Percentiles rank a stretch among this genome's conserved stretches.
phyloP scores from a whole-genome alignment of 139 green algal species.

The Closterium sp. region DNA sequence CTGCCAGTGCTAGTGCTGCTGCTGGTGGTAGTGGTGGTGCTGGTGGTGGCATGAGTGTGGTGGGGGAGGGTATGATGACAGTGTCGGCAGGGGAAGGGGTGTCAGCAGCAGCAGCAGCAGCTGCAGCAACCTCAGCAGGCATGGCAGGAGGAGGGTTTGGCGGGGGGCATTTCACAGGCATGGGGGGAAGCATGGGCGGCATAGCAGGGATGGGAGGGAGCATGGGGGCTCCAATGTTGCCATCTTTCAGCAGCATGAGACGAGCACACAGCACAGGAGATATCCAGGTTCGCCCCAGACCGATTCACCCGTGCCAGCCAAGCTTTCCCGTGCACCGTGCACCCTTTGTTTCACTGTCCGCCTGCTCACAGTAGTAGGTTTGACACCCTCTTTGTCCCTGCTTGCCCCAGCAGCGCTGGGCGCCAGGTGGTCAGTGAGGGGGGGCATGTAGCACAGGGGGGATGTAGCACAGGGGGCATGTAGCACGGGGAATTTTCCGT shows the following conservation, averaged over 20 bases:
- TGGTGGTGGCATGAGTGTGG: not conserved
- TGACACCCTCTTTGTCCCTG: too few species aligned
- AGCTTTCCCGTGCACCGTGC: too few species aligned
- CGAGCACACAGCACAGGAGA: not conserved
- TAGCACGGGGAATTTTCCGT: too few species aligned
- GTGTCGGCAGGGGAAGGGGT: not conserved
- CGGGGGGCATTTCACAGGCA: not conserved
- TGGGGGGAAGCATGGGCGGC: not conserved
- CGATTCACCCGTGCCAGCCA: too few species aligned
- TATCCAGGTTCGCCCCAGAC: not conserved
- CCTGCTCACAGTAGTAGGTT: too few species aligned
- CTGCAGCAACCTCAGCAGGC: too few species aligned
- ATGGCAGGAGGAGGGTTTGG: not conserved
- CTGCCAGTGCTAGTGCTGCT: not conserved
- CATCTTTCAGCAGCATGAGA: not conserved
- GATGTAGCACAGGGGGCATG: too few species aligned
- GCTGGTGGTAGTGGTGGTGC: not conserved
- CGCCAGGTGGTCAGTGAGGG: too few species aligned
- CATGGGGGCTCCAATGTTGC: not conserved
- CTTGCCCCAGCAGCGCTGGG: too few species aligned
- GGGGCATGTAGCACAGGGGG: too few species aligned
- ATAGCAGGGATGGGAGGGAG: not conserved
- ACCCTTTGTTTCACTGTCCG: too few species aligned
- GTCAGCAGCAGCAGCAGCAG: not conserved
- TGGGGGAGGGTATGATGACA: not conserved